Evolutionary conservation across 345 rosid species (phyloP), one percentile per base, ranked within the genome.

Genomic region (Linum tenue): DNA sequence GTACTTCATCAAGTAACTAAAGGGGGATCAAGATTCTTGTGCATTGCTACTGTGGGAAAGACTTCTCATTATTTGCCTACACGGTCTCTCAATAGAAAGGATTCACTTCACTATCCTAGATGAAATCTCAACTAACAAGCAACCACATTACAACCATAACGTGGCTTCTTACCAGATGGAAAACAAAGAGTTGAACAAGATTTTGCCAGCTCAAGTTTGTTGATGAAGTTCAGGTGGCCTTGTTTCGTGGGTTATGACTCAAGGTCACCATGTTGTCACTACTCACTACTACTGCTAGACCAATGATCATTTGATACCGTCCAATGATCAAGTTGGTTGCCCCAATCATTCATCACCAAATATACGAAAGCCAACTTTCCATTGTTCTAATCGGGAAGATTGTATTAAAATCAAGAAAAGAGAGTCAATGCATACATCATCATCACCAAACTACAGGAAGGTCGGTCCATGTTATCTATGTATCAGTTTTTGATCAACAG

Each of bases 401-500:
- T 22, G 31, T 22, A 22, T 22, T 22, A 22, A 22, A 22, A 22
- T 22, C 31, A 22, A 22, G 31, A 22, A 22, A 22, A 22, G 31
- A 22, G 31, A 22, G 31, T 22, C 31, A 22, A 22, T 22, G 31
- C 11, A 48, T 9, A 48, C 53, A 48, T 48, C 11, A 9, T 15
- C 6, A 43, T 7, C 50, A 48, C 14, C 53, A 48, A 48, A 48
- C 53, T 48, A 39, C 96, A 91, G 51, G 31, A 22, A 80, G 96
- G 17, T 96, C 84, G 63, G 88, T 86, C 71, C 86, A 92, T 48
- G 53, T 48, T 22, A 22, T 48, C 53, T 9, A 10, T 9, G 11
- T 7, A 5, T 48, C 53, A 48, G 53, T 15, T 5, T 3, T 48
- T 9, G 58, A 60, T 64, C 64, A 70, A 59, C 75, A 77, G 79